Base-by-base conservation (phyloP, 371 early-diverging fungal species). In the Mucor piriformis region DNA sequence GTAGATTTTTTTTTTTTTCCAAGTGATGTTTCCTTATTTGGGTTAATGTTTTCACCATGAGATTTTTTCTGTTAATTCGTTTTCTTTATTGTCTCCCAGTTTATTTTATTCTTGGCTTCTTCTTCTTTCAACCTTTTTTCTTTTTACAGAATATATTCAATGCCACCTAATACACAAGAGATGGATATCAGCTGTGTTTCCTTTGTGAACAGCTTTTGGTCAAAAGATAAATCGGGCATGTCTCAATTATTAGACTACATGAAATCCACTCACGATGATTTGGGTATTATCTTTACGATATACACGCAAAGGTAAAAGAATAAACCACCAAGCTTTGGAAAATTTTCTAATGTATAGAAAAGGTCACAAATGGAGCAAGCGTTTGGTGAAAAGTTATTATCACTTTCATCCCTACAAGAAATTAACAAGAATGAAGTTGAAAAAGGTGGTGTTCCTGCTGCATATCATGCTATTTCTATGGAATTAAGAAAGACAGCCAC, bases 181-280 rank as follows among this genome's bases (percentile, higher is more conserved):
- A 5, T 27, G 46, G 55, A 47, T 11, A 6, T 42, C 11, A 23
- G 12, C 25, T 15, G 35, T 6, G 16, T 34, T n/a, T 59, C 65
- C 10, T 72, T 66, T 51, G 42, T 48, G 7, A 35, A 61, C 27
- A 48, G 59, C 43, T 74, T 77, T 62, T 77, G 77, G 78, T 71
- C 61, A n/a, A 56, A 54, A 35, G 54, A 57, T 49, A 52, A 57
- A 23, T 48, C 63, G 2, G 63, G 67, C 15, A 54, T 61, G 61
- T 42, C 52, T 10, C 38, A 50, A 3, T 44, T 76, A 25, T 38
- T 67, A 7, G 49, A 53, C 13, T 61, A 67, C 33, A 65, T 76
- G 3, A 46, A 72, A 1, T 40, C 65, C 0, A 59, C 71, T 0
- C 70, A 69, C 43, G 64, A 70, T 25, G 61, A 66, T 8, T 44